phyloP scores from a whole-genome alignment of 495 filamentous ascomycete genomes.

The Podospora fimiseda region DNA sequence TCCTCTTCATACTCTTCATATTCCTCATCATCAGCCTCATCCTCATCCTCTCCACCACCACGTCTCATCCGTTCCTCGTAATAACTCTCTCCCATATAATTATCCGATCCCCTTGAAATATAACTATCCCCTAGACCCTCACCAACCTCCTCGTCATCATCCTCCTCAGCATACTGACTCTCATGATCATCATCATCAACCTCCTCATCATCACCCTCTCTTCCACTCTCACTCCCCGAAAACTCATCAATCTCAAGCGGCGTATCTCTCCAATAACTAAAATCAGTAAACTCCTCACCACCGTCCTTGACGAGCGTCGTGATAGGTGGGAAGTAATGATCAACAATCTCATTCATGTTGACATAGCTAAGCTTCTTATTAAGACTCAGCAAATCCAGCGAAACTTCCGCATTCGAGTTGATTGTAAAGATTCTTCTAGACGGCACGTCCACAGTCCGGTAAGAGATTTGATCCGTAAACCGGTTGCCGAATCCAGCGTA shows the following conservation, averaged over 20 bases:
- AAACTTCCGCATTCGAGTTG: slow-evolving; percentile 95
- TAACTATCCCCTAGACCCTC: slow-evolving; percentile 53
- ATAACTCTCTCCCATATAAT: slow-evolving; percentile 35
- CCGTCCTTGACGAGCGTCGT: slow-evolving; percentile 68
- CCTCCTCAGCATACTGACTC: slow-evolving; percentile 22
- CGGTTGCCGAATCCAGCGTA: slow-evolving; percentile 97
- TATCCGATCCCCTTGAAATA: slow-evolving; percentile 49
- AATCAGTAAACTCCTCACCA: slow-evolving; percentile 83
- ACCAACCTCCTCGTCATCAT: slow-evolving; percentile 40
- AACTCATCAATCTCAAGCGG: slow-evolving; percentile 72
- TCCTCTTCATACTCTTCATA: slow-evolving; percentile 34
- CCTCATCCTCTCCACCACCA: slow-evolving; percentile 26
- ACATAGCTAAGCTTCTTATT: slow-evolving; percentile 97
- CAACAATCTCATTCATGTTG: slow-evolving; percentile 89
- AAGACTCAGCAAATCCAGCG: slow-evolving; percentile 80
- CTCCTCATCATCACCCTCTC: slow-evolving; percentile 42
- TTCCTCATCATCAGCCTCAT: slow-evolving; percentile 35
- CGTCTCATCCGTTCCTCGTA: slow-evolving; percentile 32
- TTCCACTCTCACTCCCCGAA: slow-evolving; percentile 66
- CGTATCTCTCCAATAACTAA: slow-evolving; percentile 77
- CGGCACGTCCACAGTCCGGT: slow-evolving; percentile 91
- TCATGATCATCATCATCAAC: slow-evolving; percentile 48
- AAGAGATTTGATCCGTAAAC: slow-evolving; percentile 92
- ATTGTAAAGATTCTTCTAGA: slow-evolving; percentile 95
- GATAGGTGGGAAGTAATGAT: slow-evolving; percentile 92